Conservation (phyloP, 2,329 filamentous ascomycete genomes). For the Xylaria sp. region DNA sequence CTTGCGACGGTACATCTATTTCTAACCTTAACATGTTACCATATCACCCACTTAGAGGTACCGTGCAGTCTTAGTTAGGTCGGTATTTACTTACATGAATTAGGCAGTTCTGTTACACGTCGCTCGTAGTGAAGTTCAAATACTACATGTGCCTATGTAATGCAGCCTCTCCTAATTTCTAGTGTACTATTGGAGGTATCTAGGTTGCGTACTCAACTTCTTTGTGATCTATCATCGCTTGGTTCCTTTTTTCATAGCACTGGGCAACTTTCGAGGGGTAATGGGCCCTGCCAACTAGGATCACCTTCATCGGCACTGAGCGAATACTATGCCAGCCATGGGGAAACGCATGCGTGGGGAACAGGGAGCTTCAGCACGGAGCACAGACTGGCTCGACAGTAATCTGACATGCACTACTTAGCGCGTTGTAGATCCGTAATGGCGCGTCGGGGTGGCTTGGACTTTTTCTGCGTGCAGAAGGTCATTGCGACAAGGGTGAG, state of each 20-base stretch:
- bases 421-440: constrained; percentile 8
- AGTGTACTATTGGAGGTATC: not conserved
- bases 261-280: constrained; percentile 10
- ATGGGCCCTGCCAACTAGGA: constrained; percentile 11
- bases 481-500: constrained; percentile 1
- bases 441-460: constrained; percentile 26
- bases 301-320: constrained; percentile 21
- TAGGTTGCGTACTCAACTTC: not conserved
- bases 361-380: constrained; percentile 46
- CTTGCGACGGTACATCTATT: not conserved
- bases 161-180: not conserved
- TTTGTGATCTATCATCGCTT: not conserved
- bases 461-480: constrained; percentile 11
- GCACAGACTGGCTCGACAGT: constrained; percentile 35
- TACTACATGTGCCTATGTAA: not conserved
- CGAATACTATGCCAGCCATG: constrained; percentile 22
- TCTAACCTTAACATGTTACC: not conserved
- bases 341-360: constrained; percentile 27
- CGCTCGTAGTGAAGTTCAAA: not conserved
- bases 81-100: not conserved
- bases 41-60: not conserved
- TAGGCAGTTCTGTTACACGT: not conserved
- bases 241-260: not conserved
- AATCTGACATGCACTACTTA: constrained; percentile 18
- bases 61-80: not conserved